phyloP scores from a whole-genome alignment of 495 filamentous ascomycete genomes.

The Penicillium roqueforti region DNA sequence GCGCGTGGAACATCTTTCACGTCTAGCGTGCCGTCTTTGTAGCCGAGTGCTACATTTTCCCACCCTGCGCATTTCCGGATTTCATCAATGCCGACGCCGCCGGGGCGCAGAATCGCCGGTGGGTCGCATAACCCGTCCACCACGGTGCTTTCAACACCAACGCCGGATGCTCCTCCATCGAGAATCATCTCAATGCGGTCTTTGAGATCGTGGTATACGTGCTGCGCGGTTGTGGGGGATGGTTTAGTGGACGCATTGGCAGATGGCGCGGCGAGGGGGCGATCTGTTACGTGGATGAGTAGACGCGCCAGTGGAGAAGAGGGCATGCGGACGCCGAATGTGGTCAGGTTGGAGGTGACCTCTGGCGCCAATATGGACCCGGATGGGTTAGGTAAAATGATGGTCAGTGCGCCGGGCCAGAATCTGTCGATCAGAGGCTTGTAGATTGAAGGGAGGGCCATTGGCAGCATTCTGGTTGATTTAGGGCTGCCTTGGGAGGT shows the following conservation, averaged over 20 bases:
- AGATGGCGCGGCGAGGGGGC: slow-evolving; percentile 87
- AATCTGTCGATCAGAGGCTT: slow-evolving; percentile 72
- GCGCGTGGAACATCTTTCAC: slow-evolving; percentile 62
- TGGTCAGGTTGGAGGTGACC: slow-evolving; percentile 76
- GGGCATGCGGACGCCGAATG: slow-evolving; percentile 91
- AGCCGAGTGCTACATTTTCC: slow-evolving; percentile 70
- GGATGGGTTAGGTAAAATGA: slow-evolving; percentile 74
- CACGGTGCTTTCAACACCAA: slow-evolving; percentile 95
- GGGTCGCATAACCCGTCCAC: slow-evolving; percentile 82
- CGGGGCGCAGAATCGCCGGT: slow-evolving; percentile 78
- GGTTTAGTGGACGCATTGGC: slow-evolving; percentile 93
- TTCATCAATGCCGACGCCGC: slow-evolving; percentile 85
- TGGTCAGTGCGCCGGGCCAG: slow-evolving; percentile 94
- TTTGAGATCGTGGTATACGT: slow-evolving; percentile 80
- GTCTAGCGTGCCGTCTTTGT: slow-evolving; percentile 56
- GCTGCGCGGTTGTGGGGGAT: slow-evolving; percentile 80
- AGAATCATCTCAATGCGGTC: slow-evolving; percentile 85
- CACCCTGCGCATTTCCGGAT: slow-evolving; percentile 71
- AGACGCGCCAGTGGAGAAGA: slow-evolving; percentile 76
- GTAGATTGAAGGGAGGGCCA: slow-evolving; percentile 76
- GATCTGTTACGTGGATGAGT: slow-evolving; percentile 69
- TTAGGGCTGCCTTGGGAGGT: slow-evolving; percentile 16
- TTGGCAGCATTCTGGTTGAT: slow-evolving; percentile 25
- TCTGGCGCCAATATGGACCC: slow-evolving; percentile 72
- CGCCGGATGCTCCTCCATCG: slow-evolving; percentile 78